A percentile compares a stretch with the other conserved stretches of the same genome.
These are phyloP conservation scores for Eimeria praecox DNA, from an alignment of 169 alveolate species.

Conservation along the genomic window DNA sequence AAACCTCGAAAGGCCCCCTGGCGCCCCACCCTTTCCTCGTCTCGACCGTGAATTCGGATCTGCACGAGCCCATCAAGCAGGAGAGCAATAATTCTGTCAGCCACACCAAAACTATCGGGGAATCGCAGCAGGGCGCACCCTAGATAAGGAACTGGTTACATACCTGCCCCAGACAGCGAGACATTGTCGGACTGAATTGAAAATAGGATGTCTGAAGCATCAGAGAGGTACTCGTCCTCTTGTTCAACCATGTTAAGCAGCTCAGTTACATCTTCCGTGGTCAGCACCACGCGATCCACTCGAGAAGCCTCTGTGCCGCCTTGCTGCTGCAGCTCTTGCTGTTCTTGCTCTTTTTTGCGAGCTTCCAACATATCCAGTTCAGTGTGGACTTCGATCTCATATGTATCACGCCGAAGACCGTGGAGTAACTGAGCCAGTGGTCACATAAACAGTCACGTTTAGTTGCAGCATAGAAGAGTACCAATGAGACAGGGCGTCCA, in stretches of 20 bases:
- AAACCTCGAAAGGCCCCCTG: conserved; percentile 51
- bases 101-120: background rate
- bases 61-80: conserved; percentile 5
- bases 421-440: conserved; percentile 65
- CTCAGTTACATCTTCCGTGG: conserved; percentile 43
- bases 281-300: conserved; percentile 59
- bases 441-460: background rate
- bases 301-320: background rate
- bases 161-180: conserved; percentile 53
- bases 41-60: conserved; percentile 27
- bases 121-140: background rate
- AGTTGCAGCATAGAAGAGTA: background rate
- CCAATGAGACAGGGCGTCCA: background rate
- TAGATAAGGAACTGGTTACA: background rate
- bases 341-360: conserved; percentile 57
- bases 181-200: conserved; percentile 47
- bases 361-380: conserved; percentile 50
- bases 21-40: conserved; percentile 44
- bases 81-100: background rate
- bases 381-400: conserved; percentile 75
- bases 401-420: conserved; percentile 71
- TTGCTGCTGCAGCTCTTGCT: conserved; percentile 49
- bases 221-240: conserved; percentile 66
- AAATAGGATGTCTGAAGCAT: conserved; percentile 66
- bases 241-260: conserved; percentile 24